These are phyloP conservation scores for Aspergillus clavatus DNA, from an alignment of 2,329 filamentous ascomycete genomes.

Conservation along the genomic window DNA sequence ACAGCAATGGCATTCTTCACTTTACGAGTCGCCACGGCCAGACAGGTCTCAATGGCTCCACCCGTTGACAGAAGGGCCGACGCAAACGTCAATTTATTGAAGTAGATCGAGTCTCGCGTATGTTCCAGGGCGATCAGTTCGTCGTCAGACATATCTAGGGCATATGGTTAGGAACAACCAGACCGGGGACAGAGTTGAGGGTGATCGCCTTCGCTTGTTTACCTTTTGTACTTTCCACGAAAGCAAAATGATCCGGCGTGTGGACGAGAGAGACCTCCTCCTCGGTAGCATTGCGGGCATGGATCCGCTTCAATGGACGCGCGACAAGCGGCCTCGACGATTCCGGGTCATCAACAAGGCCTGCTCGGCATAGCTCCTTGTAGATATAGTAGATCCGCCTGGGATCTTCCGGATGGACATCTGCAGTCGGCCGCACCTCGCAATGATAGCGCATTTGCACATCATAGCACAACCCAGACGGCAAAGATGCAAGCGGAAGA, in stretches of 20 bases:
- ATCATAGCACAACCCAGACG: conserved; percentile 83
- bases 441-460: conserved; percentile 93
- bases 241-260: conserved; percentile 68
- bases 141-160: conserved; percentile 46
- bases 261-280: conserved; percentile 81
- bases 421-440: conserved; percentile 64
- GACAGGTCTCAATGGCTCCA: conserved; percentile 91
- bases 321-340: conserved; percentile 46
- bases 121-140: conserved; percentile 66
- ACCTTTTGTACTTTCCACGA: conserved; percentile 60
- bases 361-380: conserved; percentile 76
- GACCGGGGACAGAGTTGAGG: background rate
- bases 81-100: conserved; percentile 74
- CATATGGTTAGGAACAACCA: conserved; percentile 13
- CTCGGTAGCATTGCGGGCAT: conserved; percentile 68
- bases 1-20: conserved; percentile 96
- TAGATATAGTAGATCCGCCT: conserved; percentile 90
- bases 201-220: conserved; percentile 16
- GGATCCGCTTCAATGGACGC: conserved; percentile 63
- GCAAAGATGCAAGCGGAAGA: conserved; percentile 48
- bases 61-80: conserved; percentile 82
- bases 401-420: conserved; percentile 92
- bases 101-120: conserved; percentile 72
- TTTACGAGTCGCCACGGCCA: conserved; percentile 74
- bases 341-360: conserved; percentile 64